Base-by-base conservation (phyloP, 225 moss, liverwort and hornwort species). In the Marchantia polymorpha region DNA sequence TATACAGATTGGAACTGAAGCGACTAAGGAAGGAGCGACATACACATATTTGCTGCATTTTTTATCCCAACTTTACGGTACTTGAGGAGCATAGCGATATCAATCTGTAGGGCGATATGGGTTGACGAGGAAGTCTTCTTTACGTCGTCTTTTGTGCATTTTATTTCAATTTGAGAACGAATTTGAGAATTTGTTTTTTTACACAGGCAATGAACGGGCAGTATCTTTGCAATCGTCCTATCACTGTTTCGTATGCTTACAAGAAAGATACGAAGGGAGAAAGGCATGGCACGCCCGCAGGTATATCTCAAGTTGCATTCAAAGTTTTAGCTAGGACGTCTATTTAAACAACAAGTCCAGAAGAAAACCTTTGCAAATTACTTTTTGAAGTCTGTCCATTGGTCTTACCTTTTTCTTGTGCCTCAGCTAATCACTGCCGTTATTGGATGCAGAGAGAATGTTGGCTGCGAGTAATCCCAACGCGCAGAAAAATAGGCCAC, bases 191-290 rank as follows among this genome's bases (percentile, higher is more conserved):
- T 10, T 74, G 53, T 53, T 7, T 46, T 74, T 54, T 13, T 20
- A 77, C 85, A 94, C 89, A 99, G 99, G 99, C 99, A 31, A 99
- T 99, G 99, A 95, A 99, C 56, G 95, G 92, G 60, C 99, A 99
- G 83, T 99, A 95, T 83, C 83, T 99, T 83, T 99, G 99, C 84
- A 99, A 99, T 86, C 93, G 99, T 46, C 90, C 99, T 46, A 99
- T 99, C 82, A 99, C 99, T 13, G 99, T 95, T 19, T 99, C 99
- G 46, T 99, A 93, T 80, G 99, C 99, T 66, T 99, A 99, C 73
- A 99, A 99, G 86, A 99, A 99, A 73, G 99, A 99, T 72, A 99
- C 99, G 15, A 99, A 99, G 85, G 95, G 99, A 82, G 99, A 99
- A 87, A 92, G 99, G 4, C 99, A 99, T 81, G 99, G 99, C 55